Evolutionary conservation across 1,284 basidiomycete genomes (phyloP).

Genomic region (Tilletia walkeri): DNA sequence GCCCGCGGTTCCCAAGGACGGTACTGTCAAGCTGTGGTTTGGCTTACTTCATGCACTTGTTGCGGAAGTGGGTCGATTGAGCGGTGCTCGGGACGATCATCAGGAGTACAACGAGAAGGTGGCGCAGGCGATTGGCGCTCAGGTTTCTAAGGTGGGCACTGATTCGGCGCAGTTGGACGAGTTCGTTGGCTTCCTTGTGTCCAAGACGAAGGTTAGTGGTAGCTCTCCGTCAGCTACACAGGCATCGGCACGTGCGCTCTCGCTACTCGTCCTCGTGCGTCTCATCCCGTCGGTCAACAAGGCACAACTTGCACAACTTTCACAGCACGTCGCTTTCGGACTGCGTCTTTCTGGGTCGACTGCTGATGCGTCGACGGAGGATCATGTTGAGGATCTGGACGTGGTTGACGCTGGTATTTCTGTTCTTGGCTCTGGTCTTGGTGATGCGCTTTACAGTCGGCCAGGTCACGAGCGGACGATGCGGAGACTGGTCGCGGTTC

Average conservation of each 20-base stretch:
- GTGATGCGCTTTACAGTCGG: constrained; percentile 10
- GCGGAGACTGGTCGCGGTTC: constrained; percentile 7
- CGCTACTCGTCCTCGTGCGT: neutral
- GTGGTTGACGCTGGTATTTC: neutral
- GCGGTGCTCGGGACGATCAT: neutral
- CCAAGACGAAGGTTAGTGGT: neutral
- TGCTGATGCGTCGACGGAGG: neutral
- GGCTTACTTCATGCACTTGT: neutral
- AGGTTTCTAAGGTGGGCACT: neutral
- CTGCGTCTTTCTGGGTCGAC: neutral
- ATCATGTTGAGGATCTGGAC: constrained; percentile 1
- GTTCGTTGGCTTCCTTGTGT: neutral
- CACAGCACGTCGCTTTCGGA: neutral
- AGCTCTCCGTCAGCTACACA: neutral
- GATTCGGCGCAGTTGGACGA: neutral
- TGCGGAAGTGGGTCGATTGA: neutral
- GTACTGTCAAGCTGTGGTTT: neutral
- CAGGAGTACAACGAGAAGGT: neutral
- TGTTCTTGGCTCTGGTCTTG: neutral
- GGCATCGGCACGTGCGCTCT: constrained; percentile 1
- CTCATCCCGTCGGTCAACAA: neutral
- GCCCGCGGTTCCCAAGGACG: constrained; percentile 13
- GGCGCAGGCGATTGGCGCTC: neutral
- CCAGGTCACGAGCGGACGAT: constrained; percentile 7
- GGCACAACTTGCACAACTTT: neutral